Conservation (phyloP, 257 asterid genomes). For the Salvia miltiorrhiza region DNA sequence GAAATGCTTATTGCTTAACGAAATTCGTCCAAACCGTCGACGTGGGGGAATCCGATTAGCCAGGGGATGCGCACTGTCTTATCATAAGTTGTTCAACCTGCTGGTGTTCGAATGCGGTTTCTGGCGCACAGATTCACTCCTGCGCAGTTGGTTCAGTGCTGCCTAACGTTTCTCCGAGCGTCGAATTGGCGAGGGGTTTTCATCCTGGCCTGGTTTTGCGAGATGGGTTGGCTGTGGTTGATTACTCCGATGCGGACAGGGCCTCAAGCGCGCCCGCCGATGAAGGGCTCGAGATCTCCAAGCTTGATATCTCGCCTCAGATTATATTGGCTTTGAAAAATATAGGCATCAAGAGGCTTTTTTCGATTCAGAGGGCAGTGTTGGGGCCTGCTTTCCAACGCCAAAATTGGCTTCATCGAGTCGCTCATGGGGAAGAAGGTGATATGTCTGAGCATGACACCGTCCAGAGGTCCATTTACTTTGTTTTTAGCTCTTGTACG, state of each 20-base stretch:
- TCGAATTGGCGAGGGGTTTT: conserved; percentile 35
- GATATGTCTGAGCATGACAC: no score
- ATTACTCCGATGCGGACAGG: conserved; percentile 42
- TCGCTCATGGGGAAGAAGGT: no score
- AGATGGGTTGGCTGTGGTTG: conserved; percentile 57
- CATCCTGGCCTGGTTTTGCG: conserved; percentile 41
- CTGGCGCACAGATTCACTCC: conserved; percentile 17
- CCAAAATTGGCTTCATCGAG: no score
- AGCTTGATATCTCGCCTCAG: conserved; percentile 68
- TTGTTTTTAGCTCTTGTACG: no score
- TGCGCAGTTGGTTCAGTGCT: not conserved
- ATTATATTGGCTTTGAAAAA: conserved; percentile 56
- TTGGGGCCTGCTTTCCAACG: conserved; percentile 92
- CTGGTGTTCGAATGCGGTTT: conserved; percentile 8
- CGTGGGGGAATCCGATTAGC: no score
- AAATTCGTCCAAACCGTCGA: no score
- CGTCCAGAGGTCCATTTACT: no score
- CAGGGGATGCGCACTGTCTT: no score
- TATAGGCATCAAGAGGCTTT: conserved; percentile 74
- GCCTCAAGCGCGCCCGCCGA: no score
- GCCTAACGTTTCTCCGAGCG: conserved; percentile 2
- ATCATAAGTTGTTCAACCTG: no score
- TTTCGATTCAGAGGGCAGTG: conserved; percentile 91
- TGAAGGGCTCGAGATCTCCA: conserved; percentile 77
- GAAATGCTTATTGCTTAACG: no score